phyloP scores from a whole-genome alignment of 78 protist species.

The Monosiga brevicollis region DNA sequence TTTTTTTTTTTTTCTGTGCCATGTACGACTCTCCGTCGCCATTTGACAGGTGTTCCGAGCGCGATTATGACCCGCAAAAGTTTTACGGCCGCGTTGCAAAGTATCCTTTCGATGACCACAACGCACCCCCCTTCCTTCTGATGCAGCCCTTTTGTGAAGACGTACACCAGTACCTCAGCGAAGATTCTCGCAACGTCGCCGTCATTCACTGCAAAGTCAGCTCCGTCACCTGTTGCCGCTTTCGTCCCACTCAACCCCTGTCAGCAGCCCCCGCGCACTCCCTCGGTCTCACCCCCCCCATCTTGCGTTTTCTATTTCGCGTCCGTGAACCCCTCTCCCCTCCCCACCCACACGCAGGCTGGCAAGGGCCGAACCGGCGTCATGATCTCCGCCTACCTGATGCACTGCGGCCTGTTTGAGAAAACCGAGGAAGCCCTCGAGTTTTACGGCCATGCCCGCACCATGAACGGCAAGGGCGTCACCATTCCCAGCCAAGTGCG shows the following conservation, averaged over 20 bases:
- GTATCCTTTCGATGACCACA: conserved; percentile 59
- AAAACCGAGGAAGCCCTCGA: background rate
- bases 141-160: conserved; percentile 13
- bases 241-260: too few species aligned
- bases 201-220: conserved; percentile 49
- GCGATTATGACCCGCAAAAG: conserved; percentile 52
- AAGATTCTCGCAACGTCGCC: conserved; percentile 11
- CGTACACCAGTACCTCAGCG: background rate
- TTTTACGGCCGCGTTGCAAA: conserved; percentile 42
- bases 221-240: too few species aligned
- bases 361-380: conserved; percentile 66
- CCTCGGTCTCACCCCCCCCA: too few species aligned
- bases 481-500: conserved; percentile 71
- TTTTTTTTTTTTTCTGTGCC: too few species aligned
- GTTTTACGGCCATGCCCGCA: conserved; percentile 23
- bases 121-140: conserved; percentile 43
- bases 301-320: too few species aligned
- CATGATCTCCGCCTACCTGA: conserved; percentile 15
- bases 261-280: too few species aligned
- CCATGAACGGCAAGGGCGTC: conserved; percentile 54
- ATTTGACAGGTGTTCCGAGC: conserved; percentile 51
- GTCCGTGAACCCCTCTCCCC: too few species aligned
- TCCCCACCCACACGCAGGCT: too few species aligned
- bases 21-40: too few species aligned
- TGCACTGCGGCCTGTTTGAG: background rate